Conservation (phyloP, 768 basidiomycete genomes). For the Agaricus bisporus region DNA sequence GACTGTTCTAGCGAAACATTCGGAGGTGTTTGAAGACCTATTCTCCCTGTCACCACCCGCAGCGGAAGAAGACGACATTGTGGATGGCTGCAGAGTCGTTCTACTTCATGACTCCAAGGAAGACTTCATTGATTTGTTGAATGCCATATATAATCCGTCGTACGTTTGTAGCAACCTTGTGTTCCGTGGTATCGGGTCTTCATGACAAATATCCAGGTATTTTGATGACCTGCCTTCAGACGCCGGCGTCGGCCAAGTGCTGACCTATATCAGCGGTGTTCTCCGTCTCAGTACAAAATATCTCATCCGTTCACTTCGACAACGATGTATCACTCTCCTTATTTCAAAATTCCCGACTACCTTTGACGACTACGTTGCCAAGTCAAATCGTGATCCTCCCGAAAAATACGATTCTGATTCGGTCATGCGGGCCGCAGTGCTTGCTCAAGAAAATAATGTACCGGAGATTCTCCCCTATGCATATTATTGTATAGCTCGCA, state of each 20-base stretch:
- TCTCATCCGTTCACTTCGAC: conserved; percentile 44
- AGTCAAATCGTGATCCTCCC: conserved; percentile 15
- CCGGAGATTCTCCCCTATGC: conserved; percentile 39
- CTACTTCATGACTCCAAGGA: conserved; percentile 39
- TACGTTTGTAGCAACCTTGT: conserved; percentile 14
- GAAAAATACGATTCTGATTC: conserved; percentile 32
- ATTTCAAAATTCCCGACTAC: conserved; percentile 32
- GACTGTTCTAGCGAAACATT: conserved; percentile 44
- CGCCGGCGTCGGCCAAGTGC: conserved; percentile 38
- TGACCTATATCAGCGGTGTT: conserved; percentile 43
- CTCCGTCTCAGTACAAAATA: conserved; percentile 64
- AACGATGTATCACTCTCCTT: conserved; percentile 45
- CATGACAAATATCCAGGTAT: conserved; percentile 19
- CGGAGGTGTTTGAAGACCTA: conserved; percentile 59
- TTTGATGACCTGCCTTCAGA: conserved; percentile 28
- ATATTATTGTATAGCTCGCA: conserved; percentile 43
- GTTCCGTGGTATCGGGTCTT: background rate
- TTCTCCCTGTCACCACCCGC: conserved; percentile 52
- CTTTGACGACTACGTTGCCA: conserved; percentile 29
- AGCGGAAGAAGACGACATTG: conserved; percentile 23
- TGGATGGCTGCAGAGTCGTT: conserved; percentile 48
- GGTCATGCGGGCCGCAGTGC: conserved; percentile 36
- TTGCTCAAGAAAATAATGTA: conserved; percentile 35
- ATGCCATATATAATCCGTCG: conserved; percentile 47
- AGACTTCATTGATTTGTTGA: conserved; percentile 44